Percentiles rank a stretch among this genome's conserved stretches.
phyloP scores from a whole-genome alignment of 2,329 filamentous ascomycete species.

The Grosmannia serpens region DNA sequence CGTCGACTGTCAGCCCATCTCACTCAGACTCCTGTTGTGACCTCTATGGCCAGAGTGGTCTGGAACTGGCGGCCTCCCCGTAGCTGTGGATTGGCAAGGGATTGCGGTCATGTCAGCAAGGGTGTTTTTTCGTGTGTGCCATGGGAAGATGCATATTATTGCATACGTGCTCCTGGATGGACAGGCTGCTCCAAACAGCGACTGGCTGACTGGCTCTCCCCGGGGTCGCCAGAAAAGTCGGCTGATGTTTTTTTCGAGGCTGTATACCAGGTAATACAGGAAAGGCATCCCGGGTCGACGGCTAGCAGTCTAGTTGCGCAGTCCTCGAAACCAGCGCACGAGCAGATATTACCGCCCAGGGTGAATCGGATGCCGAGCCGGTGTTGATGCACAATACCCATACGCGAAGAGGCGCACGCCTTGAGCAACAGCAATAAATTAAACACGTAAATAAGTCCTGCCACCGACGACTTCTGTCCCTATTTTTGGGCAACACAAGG shows the following conservation, averaged over 20 bases:
- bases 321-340: neutral
- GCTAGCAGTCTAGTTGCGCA: neutral
- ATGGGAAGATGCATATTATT: neutral
- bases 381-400: neutral
- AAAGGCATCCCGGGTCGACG: neutral
- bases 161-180: neutral
- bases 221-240: neutral
- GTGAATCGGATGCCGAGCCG: neutral
- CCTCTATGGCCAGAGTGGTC: neutral
- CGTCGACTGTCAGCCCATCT: neutral
- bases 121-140: neutral
- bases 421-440: neutral
- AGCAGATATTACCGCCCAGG: neutral
- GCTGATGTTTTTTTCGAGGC: neutral
- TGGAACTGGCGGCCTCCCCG: neutral
- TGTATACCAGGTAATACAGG: neutral
- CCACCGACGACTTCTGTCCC: neutral
- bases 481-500: neutral
- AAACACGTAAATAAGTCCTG: neutral
- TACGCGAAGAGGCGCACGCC: no score
- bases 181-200: neutral
- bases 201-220: neutral
- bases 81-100: no score
- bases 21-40: neutral
- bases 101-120: neutral